Base-by-base conservation (phyloP, 805 yeast species). In the Sugiyamaella mastotermitis region DNA sequence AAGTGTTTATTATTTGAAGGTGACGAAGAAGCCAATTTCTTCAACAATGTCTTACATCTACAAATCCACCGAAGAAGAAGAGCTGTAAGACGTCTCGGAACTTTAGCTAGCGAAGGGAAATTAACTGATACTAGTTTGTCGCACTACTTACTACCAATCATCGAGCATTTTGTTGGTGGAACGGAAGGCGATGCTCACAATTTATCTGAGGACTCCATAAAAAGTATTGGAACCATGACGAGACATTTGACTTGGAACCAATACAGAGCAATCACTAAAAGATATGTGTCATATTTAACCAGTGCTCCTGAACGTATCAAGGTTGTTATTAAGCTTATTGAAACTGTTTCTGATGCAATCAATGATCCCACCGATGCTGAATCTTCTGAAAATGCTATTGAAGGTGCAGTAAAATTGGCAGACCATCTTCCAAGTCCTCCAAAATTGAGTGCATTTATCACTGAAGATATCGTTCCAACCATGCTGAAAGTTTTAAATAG, bases 31-130 rank as follows among this genome's bases (percentile, higher is more conserved):
- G 82, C 86, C 3, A 80, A 85, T 58, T 83, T 85, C 54, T 85
- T 85, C 60, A 56, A 63, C 30, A 86, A 87, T 50, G 69, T 92
- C 33, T 72, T 71, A 43, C 96, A 90, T 57, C 78, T 90, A 25
- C 98, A 90, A 62, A 51, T 81, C 7, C 86, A 81, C 53, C 76
- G 94, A 62, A 80, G 96, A 50, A 87, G 83, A 57, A 72, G 87
- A 51, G 95, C 97, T 0, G 69, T 90, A 16, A 72, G 76, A 51
- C 71, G 83, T 42, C 60, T 88, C 20, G 69, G 71, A 8, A 76
- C 68, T 4, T 51, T 69, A 30, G 71, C 76, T 4, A 41, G 57
- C 15, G 47, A 64, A 5, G 51, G 50, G 2, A 41, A 43, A 5
- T 58, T 88, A 5, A 58, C 73, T 0, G 74, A 74, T 18, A 61